Evolutionary conservation across 106 monocot genomes (phyloP).

Genomic region (Iris macrosiphon): DNA sequence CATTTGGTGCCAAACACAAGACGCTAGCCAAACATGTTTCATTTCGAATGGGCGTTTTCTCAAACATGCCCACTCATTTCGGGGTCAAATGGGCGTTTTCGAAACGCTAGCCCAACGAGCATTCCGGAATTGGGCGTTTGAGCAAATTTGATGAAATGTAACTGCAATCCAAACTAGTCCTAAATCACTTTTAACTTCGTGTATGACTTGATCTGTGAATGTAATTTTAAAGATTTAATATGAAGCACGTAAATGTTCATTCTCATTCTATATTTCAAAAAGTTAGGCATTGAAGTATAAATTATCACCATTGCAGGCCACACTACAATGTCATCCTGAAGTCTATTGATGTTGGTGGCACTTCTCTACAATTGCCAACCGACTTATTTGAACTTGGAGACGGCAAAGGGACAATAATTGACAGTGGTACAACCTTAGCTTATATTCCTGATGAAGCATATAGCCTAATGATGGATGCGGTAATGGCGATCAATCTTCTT

Average conservation of each 20-base stretch:
- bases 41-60: no score
- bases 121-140: no score
- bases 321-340: slow-evolving; percentile 96
- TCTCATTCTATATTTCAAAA: neutral
- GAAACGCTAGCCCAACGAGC: no score
- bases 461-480: slow-evolving; percentile 53
- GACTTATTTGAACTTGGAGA: slow-evolving; percentile 61
- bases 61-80: no score
- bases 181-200: no score
- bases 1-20: no score
- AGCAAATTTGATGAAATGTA: no score
- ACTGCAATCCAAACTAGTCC: no score
- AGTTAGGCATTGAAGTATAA: slow-evolving; percentile 21
- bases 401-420: slow-evolving; percentile 83
- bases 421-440: slow-evolving; percentile 93
- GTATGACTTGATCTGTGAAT: neutral
- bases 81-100: no score
- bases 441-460: slow-evolving; percentile 77
- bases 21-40: no score
- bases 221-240: no score
- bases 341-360: slow-evolving; percentile 69
- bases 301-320: slow-evolving; percentile 42
- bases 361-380: slow-evolving; percentile 51
- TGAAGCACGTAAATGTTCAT: no score
- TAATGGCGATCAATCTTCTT: slow-evolving; percentile 32